A percentile compares a stretch with the other conserved stretches of the same genome.
Conservation (phyloP, 2,329 filamentous ascomycete species). For the Trichothecium sympodiale region DNA sequence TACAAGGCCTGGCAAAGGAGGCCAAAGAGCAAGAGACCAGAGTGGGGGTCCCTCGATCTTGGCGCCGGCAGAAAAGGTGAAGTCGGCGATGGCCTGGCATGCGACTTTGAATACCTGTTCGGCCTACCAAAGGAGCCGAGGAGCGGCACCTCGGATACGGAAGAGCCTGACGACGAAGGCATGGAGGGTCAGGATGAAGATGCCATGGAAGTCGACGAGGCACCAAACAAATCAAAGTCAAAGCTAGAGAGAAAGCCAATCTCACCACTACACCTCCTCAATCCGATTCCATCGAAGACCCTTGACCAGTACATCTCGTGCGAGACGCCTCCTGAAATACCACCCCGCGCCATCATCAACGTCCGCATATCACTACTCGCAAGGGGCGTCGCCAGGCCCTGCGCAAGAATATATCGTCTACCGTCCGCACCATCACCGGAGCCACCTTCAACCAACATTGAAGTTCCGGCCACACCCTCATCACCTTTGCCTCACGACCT, state of each 20-base stretch:
- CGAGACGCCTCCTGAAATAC: conserved; percentile 12
- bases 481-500: conserved; percentile 34
- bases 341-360: conserved; percentile 37
- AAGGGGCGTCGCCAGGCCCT: conserved; percentile 59
- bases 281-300: conserved; percentile 8
- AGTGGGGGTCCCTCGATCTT: conserved; percentile 65
- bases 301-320: conserved; percentile 18
- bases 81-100: conserved; percentile 69
- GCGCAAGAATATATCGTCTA: conserved; percentile 79
- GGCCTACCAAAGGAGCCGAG: conserved; percentile 10
- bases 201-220: conserved; percentile 20
- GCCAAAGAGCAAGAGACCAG: conserved; percentile 71
- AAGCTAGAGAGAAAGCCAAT: not conserved
- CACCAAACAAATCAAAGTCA: not conserved
- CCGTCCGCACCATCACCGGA: conserved; percentile 24
- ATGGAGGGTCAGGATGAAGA: conserved; percentile 14
- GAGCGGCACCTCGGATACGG: conserved; percentile 3
- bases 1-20: conserved; percentile 68
- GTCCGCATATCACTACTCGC: conserved; percentile 56
- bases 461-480: conserved; percentile 32
- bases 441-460: conserved; percentile 21
- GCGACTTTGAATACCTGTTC: conserved; percentile 70
- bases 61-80: conserved; percentile 70
- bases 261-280: conserved; percentile 7
- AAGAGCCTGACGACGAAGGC: conserved; percentile 11